A percentile compares a stretch with the other conserved stretches of the same genome.
phyloP scores from a whole-genome alignment of 495 filamentous ascomycete species.

The Staphylotrichum longicolle region DNA sequence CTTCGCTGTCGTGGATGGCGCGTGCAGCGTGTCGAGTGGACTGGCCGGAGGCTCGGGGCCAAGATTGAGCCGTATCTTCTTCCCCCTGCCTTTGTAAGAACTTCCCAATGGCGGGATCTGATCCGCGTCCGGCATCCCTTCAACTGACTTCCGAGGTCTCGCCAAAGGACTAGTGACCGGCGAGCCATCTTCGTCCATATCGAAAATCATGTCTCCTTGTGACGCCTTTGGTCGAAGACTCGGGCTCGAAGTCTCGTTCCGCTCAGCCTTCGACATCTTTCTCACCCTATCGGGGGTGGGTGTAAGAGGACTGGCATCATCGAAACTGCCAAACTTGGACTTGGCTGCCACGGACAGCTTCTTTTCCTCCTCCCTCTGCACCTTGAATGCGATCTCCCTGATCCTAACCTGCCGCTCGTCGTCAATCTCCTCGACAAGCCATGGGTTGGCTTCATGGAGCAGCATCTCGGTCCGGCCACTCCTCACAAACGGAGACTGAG shows the following conservation, averaged over 20 bases:
- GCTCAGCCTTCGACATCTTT: slow-evolving; percentile 46
- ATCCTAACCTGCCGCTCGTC: slow-evolving; percentile 50
- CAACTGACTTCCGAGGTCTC: slow-evolving; percentile 18
- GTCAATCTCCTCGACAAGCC: slow-evolving; percentile 49
- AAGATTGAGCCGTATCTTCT: slow-evolving; percentile 19
- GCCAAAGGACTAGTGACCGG: slow-evolving; percentile 23
- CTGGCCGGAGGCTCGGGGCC: slow-evolving; percentile 6
- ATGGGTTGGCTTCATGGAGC: slow-evolving; percentile 69
- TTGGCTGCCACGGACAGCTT: slow-evolving; percentile 49
- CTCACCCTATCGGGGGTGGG: slow-evolving; percentile 55
- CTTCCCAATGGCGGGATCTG: slow-evolving; percentile 25
- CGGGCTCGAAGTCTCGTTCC: slow-evolving; percentile 54
- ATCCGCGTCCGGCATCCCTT: slow-evolving; percentile 21
- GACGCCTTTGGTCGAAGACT: slow-evolving; percentile 64
- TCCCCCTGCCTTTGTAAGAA: slow-evolving; percentile 26
- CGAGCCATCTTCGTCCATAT: slow-evolving; percentile 80
- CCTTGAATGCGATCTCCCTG: slow-evolving; percentile 56
- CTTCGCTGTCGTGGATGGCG: not conserved
- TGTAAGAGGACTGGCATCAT: slow-evolving; percentile 53
- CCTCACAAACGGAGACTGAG: slow-evolving; percentile 69
- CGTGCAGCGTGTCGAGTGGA: not conserved
- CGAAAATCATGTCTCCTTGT: slow-evolving; percentile 78
- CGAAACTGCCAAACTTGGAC: slow-evolving; percentile 51
- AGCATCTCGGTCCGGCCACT: slow-evolving; percentile 68
- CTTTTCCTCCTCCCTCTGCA: slow-evolving; percentile 58